phyloP scores from a whole-genome alignment of 2,329 filamentous ascomycete species.

The Alternaria ventricosa region DNA sequence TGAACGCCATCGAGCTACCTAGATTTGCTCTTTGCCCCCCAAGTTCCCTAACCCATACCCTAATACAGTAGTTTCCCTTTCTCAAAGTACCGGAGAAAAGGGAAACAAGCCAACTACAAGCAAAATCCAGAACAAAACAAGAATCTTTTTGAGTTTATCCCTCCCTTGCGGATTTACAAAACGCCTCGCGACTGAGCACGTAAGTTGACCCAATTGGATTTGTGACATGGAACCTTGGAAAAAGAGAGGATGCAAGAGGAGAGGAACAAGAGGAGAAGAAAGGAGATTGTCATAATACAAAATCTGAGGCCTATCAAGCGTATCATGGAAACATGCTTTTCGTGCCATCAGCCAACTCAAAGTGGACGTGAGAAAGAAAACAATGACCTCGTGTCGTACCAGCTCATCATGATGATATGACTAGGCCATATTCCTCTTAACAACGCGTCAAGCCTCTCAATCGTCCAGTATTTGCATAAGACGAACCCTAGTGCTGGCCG shows the following conservation, averaged over 20 bases:
- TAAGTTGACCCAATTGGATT: conserved; percentile 24
- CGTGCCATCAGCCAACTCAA: conserved; percentile 33
- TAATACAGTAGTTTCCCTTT: conserved; percentile 19
- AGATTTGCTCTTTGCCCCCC: conserved; percentile 10
- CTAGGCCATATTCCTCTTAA: conserved; percentile 29
- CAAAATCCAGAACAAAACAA: conserved; percentile 20
- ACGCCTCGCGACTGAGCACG: conserved; percentile 32
- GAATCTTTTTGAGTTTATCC: conserved; percentile 30
- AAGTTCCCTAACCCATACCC: conserved; percentile 14
- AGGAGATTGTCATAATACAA: conserved; percentile 45
- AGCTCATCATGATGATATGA: conserved; percentile 24
- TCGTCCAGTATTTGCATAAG: neutral
- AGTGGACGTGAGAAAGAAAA: conserved; percentile 22
- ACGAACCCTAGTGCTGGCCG: conserved; percentile 43
- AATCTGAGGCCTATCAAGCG: conserved; percentile 31
- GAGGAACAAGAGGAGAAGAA: conserved; percentile 30
- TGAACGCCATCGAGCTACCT: conserved; percentile 11
- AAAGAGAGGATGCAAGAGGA: conserved; percentile 45
- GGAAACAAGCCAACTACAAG: conserved; percentile 16
- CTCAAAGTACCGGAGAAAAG: conserved; percentile 10
- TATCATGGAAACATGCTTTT: conserved; percentile 34
- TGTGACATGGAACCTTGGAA: conserved; percentile 12
- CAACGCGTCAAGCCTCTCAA: conserved; percentile 7
- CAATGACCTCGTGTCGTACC: conserved; percentile 33
- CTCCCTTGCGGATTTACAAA: conserved; percentile 32